These are phyloP conservation scores for Leccinum proliferum DNA, from an alignment of 1,284 basidiomycete genomes.

Conservation along the genomic window DNA sequence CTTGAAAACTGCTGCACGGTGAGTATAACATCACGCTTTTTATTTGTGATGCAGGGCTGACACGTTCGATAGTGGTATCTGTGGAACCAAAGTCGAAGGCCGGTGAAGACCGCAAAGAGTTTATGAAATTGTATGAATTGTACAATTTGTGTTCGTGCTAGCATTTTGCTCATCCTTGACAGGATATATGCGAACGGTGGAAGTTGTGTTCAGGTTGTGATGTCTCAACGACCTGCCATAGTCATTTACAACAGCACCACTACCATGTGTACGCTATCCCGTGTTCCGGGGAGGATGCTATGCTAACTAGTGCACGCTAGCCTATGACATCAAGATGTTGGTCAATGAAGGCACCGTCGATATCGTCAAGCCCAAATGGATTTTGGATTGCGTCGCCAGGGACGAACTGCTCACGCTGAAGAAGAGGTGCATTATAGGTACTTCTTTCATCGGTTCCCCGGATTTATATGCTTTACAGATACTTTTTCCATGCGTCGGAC, in stretches of 20 bases:
- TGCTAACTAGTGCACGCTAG: conserved; percentile 35
- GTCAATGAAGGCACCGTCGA: conserved; percentile 62
- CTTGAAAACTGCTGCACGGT: too few relatives aligned
- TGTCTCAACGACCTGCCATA: conserved; percentile 37
- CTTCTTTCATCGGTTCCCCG: neutral
- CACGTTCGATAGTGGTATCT: too few relatives aligned
- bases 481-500: conserved; percentile 68
- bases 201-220: conserved; percentile 58
- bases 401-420: conserved; percentile 52
- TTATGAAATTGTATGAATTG: too few relatives aligned
- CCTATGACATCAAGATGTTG: conserved; percentile 61
- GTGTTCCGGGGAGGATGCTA: neutral
- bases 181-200: conserved; percentile 81
- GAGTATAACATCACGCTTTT: too few relatives aligned
- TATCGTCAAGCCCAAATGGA: conserved; percentile 77
- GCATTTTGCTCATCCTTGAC: neutral
- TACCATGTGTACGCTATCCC: conserved; percentile 45
- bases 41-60: too few relatives aligned
- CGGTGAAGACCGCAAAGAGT: too few relatives aligned
- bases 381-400: conserved; percentile 68
- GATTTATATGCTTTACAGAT: conserved; percentile 35
- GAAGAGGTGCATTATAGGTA: conserved; percentile 48
- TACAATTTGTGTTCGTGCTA: too few relatives aligned
- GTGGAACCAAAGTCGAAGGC: too few relatives aligned
- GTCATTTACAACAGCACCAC: conserved; percentile 45